Base-by-base conservation (phyloP, 257 asterid species). In the Rubia yunnanensis region DNA sequence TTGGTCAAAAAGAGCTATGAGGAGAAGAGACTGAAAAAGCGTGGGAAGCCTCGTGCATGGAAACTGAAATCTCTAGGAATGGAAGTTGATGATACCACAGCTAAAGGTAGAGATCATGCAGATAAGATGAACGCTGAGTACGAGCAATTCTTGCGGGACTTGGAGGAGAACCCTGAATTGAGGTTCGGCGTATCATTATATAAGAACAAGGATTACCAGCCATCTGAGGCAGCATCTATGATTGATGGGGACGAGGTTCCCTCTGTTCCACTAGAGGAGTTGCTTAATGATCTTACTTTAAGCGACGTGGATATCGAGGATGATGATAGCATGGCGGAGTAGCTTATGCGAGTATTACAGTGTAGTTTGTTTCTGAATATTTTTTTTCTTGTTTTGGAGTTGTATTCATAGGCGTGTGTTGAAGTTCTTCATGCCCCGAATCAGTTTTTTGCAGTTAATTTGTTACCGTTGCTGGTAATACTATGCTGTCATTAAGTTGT, bases 101-200 rank as follows among this genome's bases (percentile, higher is more conserved):
- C 71, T 6, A 74, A 44, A 9, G 82, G 77, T 24, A 74, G 38
- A 71, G 77, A 68, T 64, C 57, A 74, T 11, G 82, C 67, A 78
- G 76, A 71, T 34, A 67, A 74, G 61, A 32, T 50, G 77, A 49
- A 59, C 50, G 34, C 66, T 0, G 82, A 78, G 44, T 78, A 74
- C 52, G 82, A 78, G 58, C 67, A 58, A 17, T 78, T 74, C 75
- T 52, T 70, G 75, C 65, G 73, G 63, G 82, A 78, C 49, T 71
- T 78, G 66, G 82, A 78, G 73, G 80, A 78, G 73, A 71, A 74
- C 68, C 77, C 82, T 24, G 80, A 71, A 8, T 1, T 74, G 75
- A 74, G 79, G 70, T 74, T 71, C 73, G 64, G 71, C 55, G 38
- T 74, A 26, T 74, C 77, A 31, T 32, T 32, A 6, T 32, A 32